Evolutionary conservation across 2,329 filamentous ascomycete genomes (phyloP), one percentile per base, ranked within the genome.

Genomic region (Hypoxylon sp.): DNA sequence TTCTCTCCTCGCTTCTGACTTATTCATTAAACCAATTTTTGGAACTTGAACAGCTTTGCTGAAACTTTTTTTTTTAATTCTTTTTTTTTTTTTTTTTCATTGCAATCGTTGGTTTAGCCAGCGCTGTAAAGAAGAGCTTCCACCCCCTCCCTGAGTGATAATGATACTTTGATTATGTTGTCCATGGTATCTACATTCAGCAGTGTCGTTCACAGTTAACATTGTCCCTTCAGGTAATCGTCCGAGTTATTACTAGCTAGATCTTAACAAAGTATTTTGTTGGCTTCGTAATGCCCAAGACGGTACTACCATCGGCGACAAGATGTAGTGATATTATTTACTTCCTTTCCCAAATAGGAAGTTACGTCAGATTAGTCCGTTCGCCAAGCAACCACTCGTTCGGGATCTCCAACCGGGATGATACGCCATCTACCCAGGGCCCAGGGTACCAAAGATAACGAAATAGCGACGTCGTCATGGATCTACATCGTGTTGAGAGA

Each of bases 21-120:
- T n/a, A n/a, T n/a, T n/a, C n/a, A n/a, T n/a, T n/a, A 29, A 44
- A 32, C 41, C 25, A 51, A 54, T 50, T 51, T 57, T 57, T 57
- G 44, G 19, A 54, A 57, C 19, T 17, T 32, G 17, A 17, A 29
- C 50, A 51, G 50, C 45, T 51, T 25, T 57, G 50, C 50, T 54
- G 54, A 51, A 21, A n/a, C n/a, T n/a, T n/a, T n/a, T n/a, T n/a
- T n/a, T n/a, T n/a, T n/a, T n/a, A n/a, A n/a, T n/a, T n/a, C n/a
- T 47, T 45, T 25, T 25, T 32, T 30, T 21, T 27, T 40, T 43
- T 38, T 49, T 49, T 53, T 54, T 54, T 54, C 54, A 57, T 57
- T 45, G 16, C 50, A 51, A 31, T 43, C 27, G 2, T 26, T 51
- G 41, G 54, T 41, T 50, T 11, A 21, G 7, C 50, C 37, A 48